These are phyloP conservation scores for Conoideocrella luteorostrata DNA, from an alignment of 2,329 filamentous ascomycete species.

Conservation along the genomic window DNA sequence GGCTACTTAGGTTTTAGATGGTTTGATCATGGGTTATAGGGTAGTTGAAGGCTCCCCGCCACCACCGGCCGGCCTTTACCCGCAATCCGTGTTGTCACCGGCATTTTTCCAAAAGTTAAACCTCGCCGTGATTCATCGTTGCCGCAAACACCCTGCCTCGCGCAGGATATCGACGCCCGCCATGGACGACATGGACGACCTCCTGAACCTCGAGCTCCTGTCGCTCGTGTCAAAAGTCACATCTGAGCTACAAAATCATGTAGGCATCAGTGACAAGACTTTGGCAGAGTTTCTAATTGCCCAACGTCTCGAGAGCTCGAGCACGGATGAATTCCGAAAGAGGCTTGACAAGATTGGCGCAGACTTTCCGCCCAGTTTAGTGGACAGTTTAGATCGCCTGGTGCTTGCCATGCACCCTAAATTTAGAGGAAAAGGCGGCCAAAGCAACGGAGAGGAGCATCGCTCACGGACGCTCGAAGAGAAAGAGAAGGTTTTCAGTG, in stretches of 20 bases:
- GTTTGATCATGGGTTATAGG: no score
- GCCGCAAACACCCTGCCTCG: neutral
- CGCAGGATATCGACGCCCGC: constrained; percentile 18
- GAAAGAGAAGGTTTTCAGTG: constrained; percentile 85
- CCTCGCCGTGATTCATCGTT: no score
- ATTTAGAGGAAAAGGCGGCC: constrained; percentile 55
- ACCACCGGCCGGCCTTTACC: no score
- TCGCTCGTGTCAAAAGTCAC: constrained; percentile 93
- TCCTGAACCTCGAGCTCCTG: constrained; percentile 84
- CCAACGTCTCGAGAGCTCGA: constrained; percentile 70
- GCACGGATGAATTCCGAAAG: constrained; percentile 66
- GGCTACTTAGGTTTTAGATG: no score
- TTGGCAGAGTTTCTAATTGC: constrained; percentile 95
- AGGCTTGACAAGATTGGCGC: constrained; percentile 71
- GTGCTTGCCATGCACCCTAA: constrained; percentile 87
- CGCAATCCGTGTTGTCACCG: no score
- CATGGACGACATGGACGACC: constrained; percentile 97
- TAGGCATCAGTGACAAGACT: constrained; percentile 88
- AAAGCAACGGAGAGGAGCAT: constrained; percentile 33
- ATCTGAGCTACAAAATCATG: constrained; percentile 87
- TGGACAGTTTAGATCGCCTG: constrained; percentile 86
- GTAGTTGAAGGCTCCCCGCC: no score
- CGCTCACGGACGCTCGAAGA: constrained; percentile 49
- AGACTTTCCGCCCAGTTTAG: constrained; percentile 75
- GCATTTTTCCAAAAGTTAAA: no score